phyloP scores from a whole-genome alignment of 495 filamentous ascomycete genomes.

The Hypoxylon fuscum region DNA sequence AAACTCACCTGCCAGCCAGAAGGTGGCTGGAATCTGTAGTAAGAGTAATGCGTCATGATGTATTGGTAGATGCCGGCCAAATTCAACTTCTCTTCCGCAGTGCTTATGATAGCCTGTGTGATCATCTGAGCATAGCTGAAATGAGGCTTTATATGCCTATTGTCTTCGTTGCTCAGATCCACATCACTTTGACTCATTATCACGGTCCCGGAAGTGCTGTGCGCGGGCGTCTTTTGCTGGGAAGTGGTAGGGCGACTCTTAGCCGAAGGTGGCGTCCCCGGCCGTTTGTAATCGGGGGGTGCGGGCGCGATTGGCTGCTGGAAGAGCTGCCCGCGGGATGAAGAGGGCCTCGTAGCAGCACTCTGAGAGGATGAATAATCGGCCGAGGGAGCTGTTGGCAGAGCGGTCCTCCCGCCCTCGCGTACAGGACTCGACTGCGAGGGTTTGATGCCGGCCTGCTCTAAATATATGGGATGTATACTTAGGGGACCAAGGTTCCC shows the following conservation, averaged over 20 bases:
- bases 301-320: conserved; percentile 72
- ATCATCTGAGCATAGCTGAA: conserved; percentile 98
- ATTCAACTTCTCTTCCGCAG: conserved; percentile 84
- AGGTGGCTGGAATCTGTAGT: conserved; percentile 78
- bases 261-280: conserved; percentile 70
- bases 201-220: conserved; percentile 52
- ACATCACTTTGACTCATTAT: conserved; percentile 65
- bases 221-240: conserved; percentile 54
- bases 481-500: conserved; percentile 62
- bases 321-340: conserved; percentile 37
- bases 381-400: conserved; percentile 60
- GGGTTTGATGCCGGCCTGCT: conserved; percentile 55
- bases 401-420: conserved; percentile 45
- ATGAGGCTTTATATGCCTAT: conserved; percentile 89
- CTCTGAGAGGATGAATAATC: conserved; percentile 47
- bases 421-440: conserved; percentile 35
- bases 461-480: conserved; percentile 64
- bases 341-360: conserved; percentile 29
- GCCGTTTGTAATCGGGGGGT: conserved; percentile 73
- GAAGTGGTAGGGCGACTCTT: conserved; percentile 46
- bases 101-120: conserved; percentile 89
- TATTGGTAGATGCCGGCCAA: conserved; percentile 90
- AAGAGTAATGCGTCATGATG: conserved; percentile 88
- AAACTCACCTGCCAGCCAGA: conserved; percentile 85
- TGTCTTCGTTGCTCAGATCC: conserved; percentile 83